Base-by-base conservation (phyloP, 331 rosid genomes). In the Rhamnella rubrinervis region DNA sequence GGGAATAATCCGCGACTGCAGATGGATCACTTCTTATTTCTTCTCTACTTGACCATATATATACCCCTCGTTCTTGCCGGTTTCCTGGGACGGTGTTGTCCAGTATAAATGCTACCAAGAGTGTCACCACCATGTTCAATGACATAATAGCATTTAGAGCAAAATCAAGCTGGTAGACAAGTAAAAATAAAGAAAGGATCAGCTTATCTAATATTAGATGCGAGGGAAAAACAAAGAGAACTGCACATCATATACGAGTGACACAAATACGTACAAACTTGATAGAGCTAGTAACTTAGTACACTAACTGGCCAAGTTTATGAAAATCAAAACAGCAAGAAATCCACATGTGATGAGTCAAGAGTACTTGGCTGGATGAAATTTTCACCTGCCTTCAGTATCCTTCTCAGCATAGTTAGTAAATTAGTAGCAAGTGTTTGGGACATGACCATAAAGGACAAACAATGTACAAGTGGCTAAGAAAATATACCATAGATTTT, bases 61-160 rank as follows among this genome's bases (percentile, higher is more conserved):
- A 93, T 61, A 87, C 89, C 53, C 97, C 98, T 57, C 97, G 87
- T 67, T 93, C 98, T 77, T 89, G 81, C 68, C 75, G 81, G 69
- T 80, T 87, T 20, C 98, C 96, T 0, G 96, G 97, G 63, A 87
- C 97, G 12, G 95, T 93, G 85, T 91, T 91, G 84, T 91, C 96
- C 49, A 91, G 84, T 44, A 91, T 55, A 70, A 91, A 75, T 71
- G 96, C 91, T 63, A 93, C 78, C 78, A 93, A 68, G 60, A 93
- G 31, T 14, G 97, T 93, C 69, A 93, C 95, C 74, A 93, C 96
- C 98, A 89, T 91, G 92, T 89, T 93, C 95, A 91, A 44, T 38
- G 96, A 93, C 95, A 93, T 62, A 40, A 91, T 84, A 12, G 82
- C 96, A 69, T 93, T 93, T 80, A 91, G 47, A 13, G 90, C 90